Evolutionary conservation across 2,329 filamentous ascomycete genomes (phyloP).

Genomic region (Aspergillus fumigatus): DNA sequence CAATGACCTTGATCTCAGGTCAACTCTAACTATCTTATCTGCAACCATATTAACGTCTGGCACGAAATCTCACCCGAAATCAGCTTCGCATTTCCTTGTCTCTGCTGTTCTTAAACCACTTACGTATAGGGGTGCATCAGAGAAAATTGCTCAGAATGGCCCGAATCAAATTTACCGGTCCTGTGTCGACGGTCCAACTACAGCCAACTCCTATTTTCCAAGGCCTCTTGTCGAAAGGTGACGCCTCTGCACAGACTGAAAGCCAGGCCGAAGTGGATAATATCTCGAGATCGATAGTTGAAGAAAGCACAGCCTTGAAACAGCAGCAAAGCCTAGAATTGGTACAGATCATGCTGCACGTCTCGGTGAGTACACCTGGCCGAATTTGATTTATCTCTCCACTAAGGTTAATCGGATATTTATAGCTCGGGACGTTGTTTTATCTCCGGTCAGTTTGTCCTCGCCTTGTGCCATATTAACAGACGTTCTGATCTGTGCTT

Average conservation of each 20-base stretch:
- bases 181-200: conserved; percentile 14
- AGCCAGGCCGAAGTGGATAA: conserved; percentile 11
- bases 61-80: neutral
- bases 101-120: neutral
- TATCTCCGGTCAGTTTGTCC: conserved; percentile 28
- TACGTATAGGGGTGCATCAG: neutral
- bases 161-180: conserved; percentile 22
- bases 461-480: neutral
- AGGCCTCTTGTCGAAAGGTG: conserved; percentile 3
- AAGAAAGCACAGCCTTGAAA: conserved; percentile 19
- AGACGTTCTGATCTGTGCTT: conserved; percentile 11
- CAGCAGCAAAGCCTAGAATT: conserved; percentile 45
- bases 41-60: too few relatives aligned
- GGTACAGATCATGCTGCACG: conserved; percentile 46
- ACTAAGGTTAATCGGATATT: neutral
- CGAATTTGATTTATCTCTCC: neutral
- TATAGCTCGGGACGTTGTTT: conserved; percentile 32
- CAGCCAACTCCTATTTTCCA: conserved; percentile 10
- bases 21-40: neutral
- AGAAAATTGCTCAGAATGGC: conserved; percentile 13
- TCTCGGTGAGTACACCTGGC: conserved; percentile 34
- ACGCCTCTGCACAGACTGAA: conserved; percentile 8
- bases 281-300: conserved; percentile 3
- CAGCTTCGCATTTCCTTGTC: neutral
- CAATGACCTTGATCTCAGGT: neutral